These are phyloP conservation scores for Osmanthus fragrans DNA, from an alignment of 257 asterid species.

Conservation along the genomic window DNA sequence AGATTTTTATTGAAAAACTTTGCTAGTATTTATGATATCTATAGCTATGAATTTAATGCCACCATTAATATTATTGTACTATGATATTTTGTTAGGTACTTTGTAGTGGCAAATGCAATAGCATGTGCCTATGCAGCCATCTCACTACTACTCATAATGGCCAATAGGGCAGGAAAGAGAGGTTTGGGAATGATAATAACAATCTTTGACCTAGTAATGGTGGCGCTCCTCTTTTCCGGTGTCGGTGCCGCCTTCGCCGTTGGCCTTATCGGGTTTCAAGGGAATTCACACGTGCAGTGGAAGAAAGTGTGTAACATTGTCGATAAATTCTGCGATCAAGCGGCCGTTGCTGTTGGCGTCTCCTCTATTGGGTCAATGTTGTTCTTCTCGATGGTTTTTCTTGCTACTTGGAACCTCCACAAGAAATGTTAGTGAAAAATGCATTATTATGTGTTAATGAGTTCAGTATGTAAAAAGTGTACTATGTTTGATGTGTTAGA, in stretches of 20 bases:
- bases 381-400: slow-evolving; percentile 48
- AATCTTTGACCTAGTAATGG: slow-evolving; percentile 53
- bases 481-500: background rate
- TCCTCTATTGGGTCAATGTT: slow-evolving; percentile 37
- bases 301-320: slow-evolving; percentile 52
- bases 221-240: slow-evolving; percentile 65
- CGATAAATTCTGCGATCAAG: slow-evolving; percentile 49
- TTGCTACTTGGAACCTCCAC: slow-evolving; percentile 41
- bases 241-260: slow-evolving; percentile 56
- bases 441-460: background rate
- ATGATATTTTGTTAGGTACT: slow-evolving; percentile 64
- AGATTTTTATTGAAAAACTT: too few relatives aligned
- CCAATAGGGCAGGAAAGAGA: slow-evolving; percentile 33
- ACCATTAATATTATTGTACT: background rate
- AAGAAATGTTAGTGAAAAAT: slow-evolving; percentile 27
- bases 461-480: background rate
- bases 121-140: slow-evolving; percentile 59
- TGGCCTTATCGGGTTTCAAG: slow-evolving; percentile 58
- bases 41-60: background rate
- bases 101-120: slow-evolving; percentile 57
- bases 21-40: background rate
- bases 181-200: slow-evolving; percentile 24
- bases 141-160: slow-evolving; percentile 41
- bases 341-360: slow-evolving; percentile 38
- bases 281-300: slow-evolving; percentile 71